Conservation (phyloP, 129 eudicot genomes). For the Solidago caesia region DNA sequence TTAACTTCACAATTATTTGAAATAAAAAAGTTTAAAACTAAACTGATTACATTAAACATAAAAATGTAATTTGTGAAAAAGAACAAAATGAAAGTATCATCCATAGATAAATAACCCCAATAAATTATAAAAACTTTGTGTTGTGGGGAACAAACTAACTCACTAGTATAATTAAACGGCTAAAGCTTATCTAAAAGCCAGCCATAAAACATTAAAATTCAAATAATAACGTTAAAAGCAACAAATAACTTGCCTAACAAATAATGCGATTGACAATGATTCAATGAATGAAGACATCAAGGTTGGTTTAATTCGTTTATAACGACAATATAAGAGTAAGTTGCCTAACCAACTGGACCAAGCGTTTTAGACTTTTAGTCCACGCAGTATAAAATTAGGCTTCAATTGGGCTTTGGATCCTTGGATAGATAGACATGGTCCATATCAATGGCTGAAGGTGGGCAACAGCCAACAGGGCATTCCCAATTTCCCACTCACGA, state of each 20-base stretch:
- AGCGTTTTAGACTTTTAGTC: neutral
- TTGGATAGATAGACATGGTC: neutral
- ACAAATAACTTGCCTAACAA: neutral
- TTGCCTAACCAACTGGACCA: slow-evolving; percentile 1
- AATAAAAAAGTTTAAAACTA: too few species aligned
- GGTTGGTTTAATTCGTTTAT: neutral
- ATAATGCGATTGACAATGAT: neutral
- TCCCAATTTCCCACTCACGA: too few species aligned
- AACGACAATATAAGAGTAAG: neutral
- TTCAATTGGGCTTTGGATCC: slow-evolving; percentile 6
- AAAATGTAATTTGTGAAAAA: too few species aligned
- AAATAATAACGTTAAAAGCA: neutral
- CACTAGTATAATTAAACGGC: neutral
- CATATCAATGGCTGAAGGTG: neutral
- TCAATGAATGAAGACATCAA: neutral
- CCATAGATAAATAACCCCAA: too few species aligned
- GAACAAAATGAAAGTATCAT: too few species aligned
- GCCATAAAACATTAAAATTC: neutral
- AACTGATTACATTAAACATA: too few species aligned
- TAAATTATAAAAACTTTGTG: neutral
- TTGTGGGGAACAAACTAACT: neutral
- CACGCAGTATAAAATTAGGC: neutral
- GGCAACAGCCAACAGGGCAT: too few species aligned
- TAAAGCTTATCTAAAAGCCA: neutral
- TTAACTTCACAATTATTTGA: too few species aligned